Base-by-base conservation (phyloP, 2,329 filamentous ascomycete genomes). In the Ascochyta viciae-villosae region DNA sequence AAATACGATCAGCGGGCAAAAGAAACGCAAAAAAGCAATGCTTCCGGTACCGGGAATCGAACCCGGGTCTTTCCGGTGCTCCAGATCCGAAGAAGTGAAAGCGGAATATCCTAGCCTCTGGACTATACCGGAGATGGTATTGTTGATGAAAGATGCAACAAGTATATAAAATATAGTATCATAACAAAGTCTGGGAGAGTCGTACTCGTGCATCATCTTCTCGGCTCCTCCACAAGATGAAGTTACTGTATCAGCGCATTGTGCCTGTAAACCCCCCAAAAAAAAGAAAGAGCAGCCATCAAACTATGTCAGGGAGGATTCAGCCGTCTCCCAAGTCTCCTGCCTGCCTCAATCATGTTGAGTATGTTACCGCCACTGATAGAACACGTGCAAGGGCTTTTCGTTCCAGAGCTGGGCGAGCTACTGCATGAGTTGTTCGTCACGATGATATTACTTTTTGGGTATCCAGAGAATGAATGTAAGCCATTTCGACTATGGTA, bases 21-120 rank as follows among this genome's bases (percentile, higher is more conserved):
- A 19, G 15, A 16, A 4, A 35, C 2, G 33, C 33, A 54, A 38
- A 46, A 31, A 42, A 3, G 1, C 29, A 42, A 8, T 1, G 4
- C 8, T 51, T 56, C 53, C 47, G 50, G 39, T 37, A 37, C 42
- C 53, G 46, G 47, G 46, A 50, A 50, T 50, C 38, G 52, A 58
- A 56, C 60, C 49, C 57, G 60, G 60, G 53, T 51, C 57, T 53
- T 57, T 40, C 51, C 53, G 60, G 57, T 13, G 27, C 48, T 39
- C 51, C 41, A 41, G 16, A 40, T 42, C 24, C 27, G 24, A 33
- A 47, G 39, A 34, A 19, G 37, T 62, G 60, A 60, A 60, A 62
- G 54, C 60, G 52, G 48, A 39, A 57, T 50, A 62, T 62, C 56
- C 53, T 62, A 62, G 45, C 60, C 60, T 29, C 53, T 58, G 50